A percentile compares a stretch with the other conserved stretches of the same genome.
Conservation (phyloP, 176 grass and related monocot species). For the Oryza australiensis region DNA sequence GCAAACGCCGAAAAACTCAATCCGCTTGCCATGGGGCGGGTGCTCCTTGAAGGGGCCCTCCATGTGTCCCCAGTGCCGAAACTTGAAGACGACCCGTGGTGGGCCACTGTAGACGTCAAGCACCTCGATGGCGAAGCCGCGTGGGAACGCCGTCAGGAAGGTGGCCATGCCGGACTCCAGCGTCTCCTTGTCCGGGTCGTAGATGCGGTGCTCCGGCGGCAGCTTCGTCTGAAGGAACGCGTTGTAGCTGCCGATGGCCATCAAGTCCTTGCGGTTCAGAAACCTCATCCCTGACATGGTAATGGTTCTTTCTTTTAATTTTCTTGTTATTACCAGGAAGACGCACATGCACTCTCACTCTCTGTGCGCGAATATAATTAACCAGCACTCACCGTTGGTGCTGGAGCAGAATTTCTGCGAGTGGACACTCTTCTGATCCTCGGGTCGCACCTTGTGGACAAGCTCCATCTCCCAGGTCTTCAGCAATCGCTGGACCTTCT, state of each 20-base stretch:
- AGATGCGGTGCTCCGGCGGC: conserved; percentile 62
- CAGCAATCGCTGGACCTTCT: conserved; percentile 69
- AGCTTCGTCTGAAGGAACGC: conserved; percentile 56
- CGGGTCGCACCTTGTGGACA: conserved; percentile 55
- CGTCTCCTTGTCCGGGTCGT: conserved; percentile 59
- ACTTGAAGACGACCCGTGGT: conserved; percentile 62
- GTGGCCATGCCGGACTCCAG: conserved; percentile 34
- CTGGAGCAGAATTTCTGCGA: conserved; percentile 17
- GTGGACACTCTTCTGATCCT: conserved; percentile 67
- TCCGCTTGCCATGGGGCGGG: conserved; percentile 47
- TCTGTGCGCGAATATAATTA: background rate
- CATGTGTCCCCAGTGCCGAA: conserved; percentile 84
- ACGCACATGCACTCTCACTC: too few relatives aligned
- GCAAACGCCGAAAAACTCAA: conserved; percentile 52
- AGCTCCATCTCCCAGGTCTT: conserved; percentile 87
- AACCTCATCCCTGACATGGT: conserved; percentile 10
- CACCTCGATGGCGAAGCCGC: conserved; percentile 72
- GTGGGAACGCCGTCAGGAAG: conserved; percentile 58
- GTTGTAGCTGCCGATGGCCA: conserved; percentile 66
- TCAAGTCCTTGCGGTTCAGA: conserved; percentile 30
- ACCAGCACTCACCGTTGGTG: conserved; percentile 53
- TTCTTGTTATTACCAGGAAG: background rate
- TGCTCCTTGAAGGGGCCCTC: conserved; percentile 71
- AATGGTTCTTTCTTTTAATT: too few relatives aligned
- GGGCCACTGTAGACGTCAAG: conserved; percentile 63